These are phyloP conservation scores for Deinandra increscens DNA, from an alignment of 129 eudicot genomes.

Conservation along the genomic window DNA sequence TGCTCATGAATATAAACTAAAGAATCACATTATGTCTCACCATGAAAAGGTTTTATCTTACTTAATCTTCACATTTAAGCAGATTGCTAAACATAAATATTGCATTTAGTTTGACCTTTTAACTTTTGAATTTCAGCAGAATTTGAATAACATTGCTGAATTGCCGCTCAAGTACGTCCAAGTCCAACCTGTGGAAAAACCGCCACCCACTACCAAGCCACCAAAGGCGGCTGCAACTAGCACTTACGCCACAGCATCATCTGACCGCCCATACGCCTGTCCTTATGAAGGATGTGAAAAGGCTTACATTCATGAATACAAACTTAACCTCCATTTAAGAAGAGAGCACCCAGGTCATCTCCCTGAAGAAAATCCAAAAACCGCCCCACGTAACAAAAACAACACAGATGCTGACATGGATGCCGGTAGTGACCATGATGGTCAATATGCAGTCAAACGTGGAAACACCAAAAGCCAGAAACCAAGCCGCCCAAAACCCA, in stretches of 20 bases:
- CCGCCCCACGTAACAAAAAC: conserved; percentile 38
- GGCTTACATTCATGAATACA: conserved; percentile 95
- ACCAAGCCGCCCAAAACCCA: conserved; percentile 66
- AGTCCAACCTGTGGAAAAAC: conserved; percentile 41
- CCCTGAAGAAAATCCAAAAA: conserved; percentile 69
- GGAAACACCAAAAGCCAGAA: conserved; percentile 52
- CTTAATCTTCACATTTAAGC: conserved; percentile 1
- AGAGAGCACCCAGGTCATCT: conserved; percentile 90
- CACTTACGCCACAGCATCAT: conserved; percentile 52
- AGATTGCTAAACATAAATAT: conserved; percentile 10
- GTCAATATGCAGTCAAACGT: conserved; percentile 48
- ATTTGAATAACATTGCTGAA: conserved; percentile 33
- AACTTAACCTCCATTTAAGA: conserved; percentile 86
- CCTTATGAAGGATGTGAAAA: conserved; percentile 91
- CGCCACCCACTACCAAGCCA: conserved; percentile 38
- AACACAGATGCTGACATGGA: conserved; percentile 59
- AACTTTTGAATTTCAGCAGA: conserved; percentile 36
- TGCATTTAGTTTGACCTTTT: neutral
- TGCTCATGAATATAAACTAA: conserved; percentile 94
- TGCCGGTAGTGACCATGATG: conserved; percentile 81
- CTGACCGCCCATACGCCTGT: conserved; percentile 83
- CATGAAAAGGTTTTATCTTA: conserved; percentile 73
- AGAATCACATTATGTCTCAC: conserved; percentile 78
- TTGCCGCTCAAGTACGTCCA: conserved; percentile 48
- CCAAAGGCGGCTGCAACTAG: conserved; percentile 47